Base-by-base conservation (phyloP, 257 asterid genomes). In the Anisodus tanguticus region DNA sequence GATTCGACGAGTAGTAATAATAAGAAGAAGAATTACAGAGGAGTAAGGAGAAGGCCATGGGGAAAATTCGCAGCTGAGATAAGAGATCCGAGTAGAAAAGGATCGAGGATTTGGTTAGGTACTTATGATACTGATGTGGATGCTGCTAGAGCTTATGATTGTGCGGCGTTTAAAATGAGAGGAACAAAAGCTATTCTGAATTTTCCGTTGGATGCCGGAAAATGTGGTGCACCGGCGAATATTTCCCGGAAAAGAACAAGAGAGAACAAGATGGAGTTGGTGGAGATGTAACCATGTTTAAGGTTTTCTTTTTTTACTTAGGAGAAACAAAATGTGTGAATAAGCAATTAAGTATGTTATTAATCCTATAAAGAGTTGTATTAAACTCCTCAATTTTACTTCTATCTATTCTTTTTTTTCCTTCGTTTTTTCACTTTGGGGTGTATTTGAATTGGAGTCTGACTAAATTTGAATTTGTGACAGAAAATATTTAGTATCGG, bases 1-100 rank as follows among this genome's bases (percentile, higher is more conserved):
- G 45, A 59, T 9, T 6, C 53, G 1, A 17, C 7, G 8, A 12
- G 3, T 71, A 6, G 0, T 17, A 6, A 2, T 12, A 13, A 57
- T 5, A 84, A 39, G 76, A 67, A 81, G 47, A 89, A 86, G 90
- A 86, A 66, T 13, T 93, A 86, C 90, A 86, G 98, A 86, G 98
- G 98, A 5, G 98, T 95, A 0, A 88, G 98, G 88, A 90, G 90
- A 89, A 86, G 98, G 88, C 98, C 98, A 51, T 95, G 98, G 98
- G 98, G 98, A 10, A 95, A 93, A 78, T 95, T 86, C 11, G 98
- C 98, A 0, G 98, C 98, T 26, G 98, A 95, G 90, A 95, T 95
- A 49, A 92, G 98, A 9, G 98, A 95, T 85, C 98, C 97, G 69
- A 41, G 78, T 86, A 90, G 93, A 83, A 95, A 92, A 57, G 98